A percentile compares a stretch with the other conserved stretches of the same genome.
Evolutionary conservation across 208 protist species (phyloP).

Genomic region (Borovskyia barvae): DNA sequence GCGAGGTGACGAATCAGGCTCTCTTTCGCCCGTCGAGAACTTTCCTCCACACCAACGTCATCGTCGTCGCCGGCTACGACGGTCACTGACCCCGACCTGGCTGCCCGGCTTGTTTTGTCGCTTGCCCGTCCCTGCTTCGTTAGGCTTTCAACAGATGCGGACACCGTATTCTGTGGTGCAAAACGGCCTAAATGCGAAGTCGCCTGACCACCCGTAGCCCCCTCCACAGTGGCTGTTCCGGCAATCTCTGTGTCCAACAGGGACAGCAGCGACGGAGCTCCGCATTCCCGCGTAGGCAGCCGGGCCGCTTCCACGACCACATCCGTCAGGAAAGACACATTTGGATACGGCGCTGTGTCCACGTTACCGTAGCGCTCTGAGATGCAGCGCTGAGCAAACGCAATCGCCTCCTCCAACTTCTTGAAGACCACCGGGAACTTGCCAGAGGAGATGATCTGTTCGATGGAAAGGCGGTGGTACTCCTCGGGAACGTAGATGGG

Average conservation of each 20-base stretch:
- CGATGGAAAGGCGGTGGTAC: conserved; percentile 38
- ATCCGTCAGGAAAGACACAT: conserved; percentile 50
- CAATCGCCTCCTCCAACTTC: conserved; percentile 42
- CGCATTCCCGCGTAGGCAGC: conserved; percentile 12
- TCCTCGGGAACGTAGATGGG: conserved; percentile 52
- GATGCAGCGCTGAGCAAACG: conserved; percentile 43
- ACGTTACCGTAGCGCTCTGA: conserved; percentile 47
- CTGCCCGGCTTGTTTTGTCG: neutral
- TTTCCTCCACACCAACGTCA: neutral
- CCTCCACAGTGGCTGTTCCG: neutral
- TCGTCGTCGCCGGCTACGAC: neutral
- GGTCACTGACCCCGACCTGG: neutral
- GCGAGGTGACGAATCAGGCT: conserved; percentile 27
- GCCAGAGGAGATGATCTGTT: conserved; percentile 22
- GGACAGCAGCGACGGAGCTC: conserved; percentile 6
- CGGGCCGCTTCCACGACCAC: conserved; percentile 37
- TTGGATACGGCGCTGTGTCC: conserved; percentile 48
- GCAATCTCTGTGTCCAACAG: conserved; percentile 11
- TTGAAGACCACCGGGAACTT: conserved; percentile 54
- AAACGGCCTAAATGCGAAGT: no score
- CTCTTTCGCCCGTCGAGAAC: neutral
- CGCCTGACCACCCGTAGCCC: neutral
- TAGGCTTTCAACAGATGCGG: no score
- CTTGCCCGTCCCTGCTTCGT: no score
- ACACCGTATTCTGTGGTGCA: no score